Base-by-base conservation (phyloP, 257 asterid genomes). In the Apocynum venetum region DNA sequence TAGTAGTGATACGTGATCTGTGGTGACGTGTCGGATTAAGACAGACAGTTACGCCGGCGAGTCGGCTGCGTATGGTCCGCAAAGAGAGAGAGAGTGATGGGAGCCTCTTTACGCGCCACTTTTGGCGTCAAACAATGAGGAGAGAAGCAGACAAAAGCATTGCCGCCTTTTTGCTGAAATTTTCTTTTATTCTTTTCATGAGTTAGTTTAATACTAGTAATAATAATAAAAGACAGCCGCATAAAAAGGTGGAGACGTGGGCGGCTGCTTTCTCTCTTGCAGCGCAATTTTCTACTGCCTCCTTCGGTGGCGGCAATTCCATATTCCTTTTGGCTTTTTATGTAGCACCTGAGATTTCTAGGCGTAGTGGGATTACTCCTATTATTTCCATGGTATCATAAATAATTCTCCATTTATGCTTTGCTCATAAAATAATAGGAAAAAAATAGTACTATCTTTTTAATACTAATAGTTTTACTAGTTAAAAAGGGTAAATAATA, bases 1-100 rank as follows among this genome's bases (percentile, higher is more conserved):
- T 36, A 65, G 15, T 20, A 17, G 72, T 25, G 38, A 78, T 44
- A 79, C 36, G 72, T 38, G 76, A 19, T 47, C 20, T 41, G 14
- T 41, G 84, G 74, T 81, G 84, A 72, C 84, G 81, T 81, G 84
- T 81, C 81, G 84, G 76, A 73, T 47, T 64, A 53, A 66, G 81
- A 81, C 81, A 81, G 79, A 81, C 84, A 81, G 66, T 65, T 77
- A 31, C 66, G 84, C 78, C 81, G 84, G 81, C 84, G 76, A 77
- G 84, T 81, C 84, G 84, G 84, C 84, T 72, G 72, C 78, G 59
- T 65, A 65, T 64, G 79, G 81, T 81, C 41, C 17, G 13, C 68
- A 8, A 6, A 53, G 48, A 43, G 15, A 35, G 48, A 70, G 72
- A 71, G 40, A 71, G 49, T 36, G 56, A 67, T 11, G 67, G 72